A percentile compares a stretch with the other conserved stretches of the same genome.
These are phyloP conservation scores for Chytriomyces confervae DNA, from an alignment of 192 early-diverging fungal species.

Conservation along the genomic window DNA sequence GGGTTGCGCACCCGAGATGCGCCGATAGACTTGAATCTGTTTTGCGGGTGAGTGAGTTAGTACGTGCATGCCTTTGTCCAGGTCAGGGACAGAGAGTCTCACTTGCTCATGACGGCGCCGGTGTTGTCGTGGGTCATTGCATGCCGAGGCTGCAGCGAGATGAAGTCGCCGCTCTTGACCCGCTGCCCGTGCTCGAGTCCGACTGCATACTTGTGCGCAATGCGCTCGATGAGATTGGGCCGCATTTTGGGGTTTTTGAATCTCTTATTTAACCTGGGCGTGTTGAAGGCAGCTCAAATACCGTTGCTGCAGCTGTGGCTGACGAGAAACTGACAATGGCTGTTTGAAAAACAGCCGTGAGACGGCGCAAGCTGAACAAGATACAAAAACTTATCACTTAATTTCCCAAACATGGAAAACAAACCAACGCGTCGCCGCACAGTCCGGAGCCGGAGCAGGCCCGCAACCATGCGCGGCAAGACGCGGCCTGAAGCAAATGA, in stretches of 20 bases:
- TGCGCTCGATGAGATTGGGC: conserved; percentile 95
- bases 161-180: conserved; percentile 92
- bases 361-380: background rate
- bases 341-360: background rate
- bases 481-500: background rate
- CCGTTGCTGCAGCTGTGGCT: too few relatives aligned
- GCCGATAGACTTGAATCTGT: conserved; percentile 88
- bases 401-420: too few relatives aligned
- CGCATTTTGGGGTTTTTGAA: background rate
- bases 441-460: too few relatives aligned
- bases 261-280: background rate
- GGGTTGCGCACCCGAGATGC: conserved; percentile 81
- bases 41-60: background rate
- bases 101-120: conserved; percentile 90
- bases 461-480: background rate
- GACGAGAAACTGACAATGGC: background rate
- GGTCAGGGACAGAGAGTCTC: conserved; percentile 30
- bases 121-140: conserved; percentile 95
- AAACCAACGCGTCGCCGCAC: too few relatives aligned
- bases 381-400: too few relatives aligned
- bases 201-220: conserved; percentile 89
- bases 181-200: conserved; percentile 66
- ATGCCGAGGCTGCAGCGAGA: conserved; percentile 88
- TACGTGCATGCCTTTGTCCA: background rate
- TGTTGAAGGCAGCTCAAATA: background rate